Conservation (phyloP, 192 early-diverging fungal genomes). For the Funneliformis geosporum region DNA sequence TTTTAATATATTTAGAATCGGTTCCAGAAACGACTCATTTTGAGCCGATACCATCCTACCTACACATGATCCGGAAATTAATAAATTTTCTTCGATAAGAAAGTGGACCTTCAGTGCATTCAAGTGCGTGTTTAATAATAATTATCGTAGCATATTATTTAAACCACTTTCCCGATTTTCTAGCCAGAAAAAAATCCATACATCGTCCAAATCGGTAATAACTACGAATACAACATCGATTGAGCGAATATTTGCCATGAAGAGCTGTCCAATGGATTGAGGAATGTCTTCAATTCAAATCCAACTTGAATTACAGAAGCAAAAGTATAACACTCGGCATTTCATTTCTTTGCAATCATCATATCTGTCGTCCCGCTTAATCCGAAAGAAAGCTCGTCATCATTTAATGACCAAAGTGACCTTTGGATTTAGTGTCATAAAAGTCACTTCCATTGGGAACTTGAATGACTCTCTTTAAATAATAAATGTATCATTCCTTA, state of each 20-base stretch:
- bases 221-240: neutral
- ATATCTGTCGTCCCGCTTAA: neutral
- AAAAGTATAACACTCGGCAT: neutral
- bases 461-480: neutral
- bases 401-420: neutral
- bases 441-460: neutral
- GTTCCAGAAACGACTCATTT: no score
- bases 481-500: no score
- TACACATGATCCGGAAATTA: no score
- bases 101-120: no score
- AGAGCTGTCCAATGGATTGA: constrained; percentile 15
- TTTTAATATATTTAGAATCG: no score
- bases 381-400: neutral
- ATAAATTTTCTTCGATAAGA: no score
- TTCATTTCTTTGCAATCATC: neutral
- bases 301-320: neutral
- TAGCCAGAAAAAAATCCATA: constrained; percentile 20
- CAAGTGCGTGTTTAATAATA: no score
- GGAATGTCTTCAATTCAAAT: constrained; percentile 2
- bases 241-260: constrained; percentile 25
- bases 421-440: neutral
- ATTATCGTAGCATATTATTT: neutral
- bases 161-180: neutral
- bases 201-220: constrained; percentile 19
- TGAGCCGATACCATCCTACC: no score